A percentile compares a stretch with the other conserved stretches of the same genome.
Evolutionary conservation across 768 basidiomycete genomes (phyloP).

Genomic region (Mycena capillaripes): DNA sequence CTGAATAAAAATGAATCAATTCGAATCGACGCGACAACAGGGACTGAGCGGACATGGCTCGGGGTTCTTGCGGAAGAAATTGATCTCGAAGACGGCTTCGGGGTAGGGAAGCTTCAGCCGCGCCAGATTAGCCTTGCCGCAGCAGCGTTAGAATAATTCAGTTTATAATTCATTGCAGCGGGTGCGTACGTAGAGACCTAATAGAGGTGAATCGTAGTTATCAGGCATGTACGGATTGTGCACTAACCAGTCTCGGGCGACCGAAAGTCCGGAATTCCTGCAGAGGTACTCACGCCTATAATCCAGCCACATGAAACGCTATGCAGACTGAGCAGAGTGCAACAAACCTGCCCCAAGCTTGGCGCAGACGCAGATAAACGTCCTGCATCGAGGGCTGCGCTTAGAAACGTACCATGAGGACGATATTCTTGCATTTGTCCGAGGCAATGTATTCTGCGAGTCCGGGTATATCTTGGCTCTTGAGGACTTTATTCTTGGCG

Average conservation of each 20-base stretch:
- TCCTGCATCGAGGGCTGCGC: background rate
- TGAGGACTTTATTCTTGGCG: conserved; percentile 25
- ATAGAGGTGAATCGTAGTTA: background rate
- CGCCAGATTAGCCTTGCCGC: conserved; percentile 77
- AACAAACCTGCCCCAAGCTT: conserved; percentile 79
- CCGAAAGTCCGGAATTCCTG: conserved; percentile 92
- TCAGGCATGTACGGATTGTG: background rate
- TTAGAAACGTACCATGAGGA: conserved; percentile 73
- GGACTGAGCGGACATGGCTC: conserved; percentile 73
- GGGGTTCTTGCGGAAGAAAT: conserved; percentile 86
- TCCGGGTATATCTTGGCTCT: conserved; percentile 50
- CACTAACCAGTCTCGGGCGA: conserved; percentile 85
- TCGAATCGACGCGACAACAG: background rate
- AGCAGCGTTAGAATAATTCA: background rate
- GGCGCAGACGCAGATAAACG: conserved; percentile 7
- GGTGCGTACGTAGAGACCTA: conserved; percentile 68
- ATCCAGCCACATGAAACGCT: conserved; percentile 3
- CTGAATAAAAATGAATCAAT: conserved; percentile 48
- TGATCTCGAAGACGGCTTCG: conserved; percentile 95
- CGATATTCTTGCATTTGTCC: conserved; percentile 74
- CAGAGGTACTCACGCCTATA: conserved; percentile 81
- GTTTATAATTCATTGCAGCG: background rate
- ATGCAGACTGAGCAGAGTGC: background rate
- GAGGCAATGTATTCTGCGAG: conserved; percentile 81
- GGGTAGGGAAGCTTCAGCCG: conserved; percentile 89